Conservation (phyloP, 2,329 filamentous ascomycete species). For the Sphaerulina populicola region DNA sequence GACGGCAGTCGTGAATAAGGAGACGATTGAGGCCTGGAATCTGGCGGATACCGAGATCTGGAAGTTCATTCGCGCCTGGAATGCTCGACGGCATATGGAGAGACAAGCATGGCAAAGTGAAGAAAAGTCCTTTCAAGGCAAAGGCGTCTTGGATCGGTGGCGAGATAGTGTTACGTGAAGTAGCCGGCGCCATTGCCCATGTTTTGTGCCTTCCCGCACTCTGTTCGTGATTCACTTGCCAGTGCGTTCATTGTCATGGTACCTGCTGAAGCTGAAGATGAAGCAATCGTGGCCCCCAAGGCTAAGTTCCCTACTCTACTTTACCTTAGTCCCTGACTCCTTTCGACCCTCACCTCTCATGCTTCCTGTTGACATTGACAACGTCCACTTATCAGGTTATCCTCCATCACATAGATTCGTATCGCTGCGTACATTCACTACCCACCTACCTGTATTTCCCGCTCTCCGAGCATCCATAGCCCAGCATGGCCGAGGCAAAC, state of each 20-base stretch:
- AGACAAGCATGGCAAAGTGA: conserved; percentile 61
- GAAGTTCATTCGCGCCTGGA: conserved; percentile 63
- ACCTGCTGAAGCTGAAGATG: too few species aligned
- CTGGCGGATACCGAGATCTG: conserved; percentile 69
- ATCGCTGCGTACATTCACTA: too few species aligned
- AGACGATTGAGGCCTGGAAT: conserved; percentile 45
- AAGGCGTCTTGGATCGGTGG: conserved; percentile 38
- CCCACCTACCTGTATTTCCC: too few species aligned
- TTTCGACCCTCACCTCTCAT: too few species aligned
- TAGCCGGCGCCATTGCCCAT: conserved; percentile 1
- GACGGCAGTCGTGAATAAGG: conserved; percentile 30
- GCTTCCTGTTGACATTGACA: too few species aligned
- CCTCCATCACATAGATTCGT: too few species aligned
- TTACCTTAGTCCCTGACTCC: too few species aligned
- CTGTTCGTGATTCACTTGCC: background rate
- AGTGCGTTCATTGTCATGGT: background rate
- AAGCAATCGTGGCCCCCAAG: too few species aligned
- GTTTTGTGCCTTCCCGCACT: background rate
- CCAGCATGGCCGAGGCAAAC: too few species aligned
- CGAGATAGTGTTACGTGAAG: conserved; percentile 17
- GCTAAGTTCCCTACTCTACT: too few species aligned
- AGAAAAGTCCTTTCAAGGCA: conserved; percentile 57
- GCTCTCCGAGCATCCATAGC: too few species aligned
- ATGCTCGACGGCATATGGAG: conserved; percentile 56
- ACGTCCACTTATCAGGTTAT: too few species aligned